Percentiles rank a stretch among this genome's conserved stretches.
Conservation (phyloP, 164 flowering plant species). For the Magnolia officinalis region DNA sequence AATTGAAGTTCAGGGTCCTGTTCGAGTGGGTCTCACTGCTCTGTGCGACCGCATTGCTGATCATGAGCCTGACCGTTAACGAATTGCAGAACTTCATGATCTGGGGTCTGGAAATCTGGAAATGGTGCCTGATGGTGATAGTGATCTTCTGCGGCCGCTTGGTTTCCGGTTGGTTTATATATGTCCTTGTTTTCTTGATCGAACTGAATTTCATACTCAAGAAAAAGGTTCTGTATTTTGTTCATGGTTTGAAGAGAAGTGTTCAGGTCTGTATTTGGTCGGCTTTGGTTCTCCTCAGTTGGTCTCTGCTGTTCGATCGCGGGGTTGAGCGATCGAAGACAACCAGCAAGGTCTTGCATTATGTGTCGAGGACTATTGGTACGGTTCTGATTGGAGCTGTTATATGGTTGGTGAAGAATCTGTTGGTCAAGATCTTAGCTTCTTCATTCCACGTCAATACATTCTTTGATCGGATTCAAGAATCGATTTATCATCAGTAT, state of each 20-base stretch:
- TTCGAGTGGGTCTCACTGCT: slow-evolving; percentile 50
- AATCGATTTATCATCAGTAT: slow-evolving; percentile 72
- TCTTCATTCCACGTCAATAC: slow-evolving; percentile 59
- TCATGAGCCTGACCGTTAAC: slow-evolving; percentile 41
- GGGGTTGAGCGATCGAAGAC: slow-evolving; percentile 40
- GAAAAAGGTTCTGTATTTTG: slow-evolving; percentile 76
- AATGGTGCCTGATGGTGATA: slow-evolving; percentile 62
- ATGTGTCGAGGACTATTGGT: slow-evolving; percentile 50
- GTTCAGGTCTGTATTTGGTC: slow-evolving; percentile 64
- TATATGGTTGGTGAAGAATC: slow-evolving; percentile 66
- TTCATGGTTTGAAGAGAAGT: slow-evolving; percentile 57
- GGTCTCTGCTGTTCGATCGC: slow-evolving; percentile 56
- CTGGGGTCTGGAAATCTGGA: slow-evolving; percentile 75
- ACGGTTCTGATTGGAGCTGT: slow-evolving; percentile 52
- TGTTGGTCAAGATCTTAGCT: slow-evolving; percentile 63
- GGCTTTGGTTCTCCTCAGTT: slow-evolving; percentile 56
- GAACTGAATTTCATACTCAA: slow-evolving; percentile 62
- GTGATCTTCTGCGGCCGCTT: slow-evolving; percentile 67
- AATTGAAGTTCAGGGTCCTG: slow-evolving; percentile 19
- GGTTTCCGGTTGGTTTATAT: slow-evolving; percentile 57
- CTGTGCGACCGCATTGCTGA: slow-evolving; percentile 31
- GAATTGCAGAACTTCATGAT: slow-evolving; percentile 23
- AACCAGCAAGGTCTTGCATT: slow-evolving; percentile 30
- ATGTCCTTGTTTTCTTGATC: slow-evolving; percentile 53
- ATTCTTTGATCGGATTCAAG: slow-evolving; percentile 86